Percentiles rank a stretch among this genome's conserved stretches.
These are phyloP conservation scores for Knoxia roxburghii DNA, from an alignment of 257 asterid genomes.

Conservation along the genomic window DNA sequence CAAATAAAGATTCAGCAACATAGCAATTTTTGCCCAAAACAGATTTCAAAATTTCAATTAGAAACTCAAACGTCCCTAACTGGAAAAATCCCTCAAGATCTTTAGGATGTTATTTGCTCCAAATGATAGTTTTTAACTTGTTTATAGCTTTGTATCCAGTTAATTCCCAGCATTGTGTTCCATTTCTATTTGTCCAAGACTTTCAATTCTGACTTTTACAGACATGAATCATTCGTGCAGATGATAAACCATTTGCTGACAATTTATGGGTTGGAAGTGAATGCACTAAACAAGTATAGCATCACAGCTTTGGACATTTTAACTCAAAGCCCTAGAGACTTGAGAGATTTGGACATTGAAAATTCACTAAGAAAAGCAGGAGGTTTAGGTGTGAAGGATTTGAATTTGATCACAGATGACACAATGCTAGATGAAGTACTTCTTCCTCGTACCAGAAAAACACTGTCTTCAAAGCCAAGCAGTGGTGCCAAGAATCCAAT, in stretches of 20 bases:
- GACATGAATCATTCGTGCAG: conserved; percentile 18
- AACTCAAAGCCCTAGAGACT: conserved; percentile 34
- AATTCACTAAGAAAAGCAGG: conserved; percentile 21
- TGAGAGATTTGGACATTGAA: conserved; percentile 40
- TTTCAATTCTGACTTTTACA: neutral
- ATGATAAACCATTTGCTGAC: conserved; percentile 27
- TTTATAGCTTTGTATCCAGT: neutral
- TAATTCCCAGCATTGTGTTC: neutral
- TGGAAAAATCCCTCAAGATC: neutral
- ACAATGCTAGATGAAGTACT: conserved; percentile 8
- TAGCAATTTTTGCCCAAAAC: neutral
- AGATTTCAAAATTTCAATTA: neutral
- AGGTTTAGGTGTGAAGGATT: conserved; percentile 24
- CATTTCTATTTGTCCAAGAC: too few species aligned
- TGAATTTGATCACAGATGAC: conserved; percentile 22
- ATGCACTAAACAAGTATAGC: conserved; percentile 26
- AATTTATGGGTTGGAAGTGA: conserved; percentile 28
- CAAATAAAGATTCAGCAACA: neutral
- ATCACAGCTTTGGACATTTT: conserved; percentile 35
- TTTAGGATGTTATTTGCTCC: neutral
- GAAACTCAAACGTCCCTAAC: neutral
- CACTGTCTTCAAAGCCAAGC: conserved; percentile 2
- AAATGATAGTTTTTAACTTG: neutral
- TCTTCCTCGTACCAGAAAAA: neutral
- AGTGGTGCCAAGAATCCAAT: conserved; percentile 3